Base-by-base conservation (phyloP, 148 eudicot species). In the Camellia japonica region DNA sequence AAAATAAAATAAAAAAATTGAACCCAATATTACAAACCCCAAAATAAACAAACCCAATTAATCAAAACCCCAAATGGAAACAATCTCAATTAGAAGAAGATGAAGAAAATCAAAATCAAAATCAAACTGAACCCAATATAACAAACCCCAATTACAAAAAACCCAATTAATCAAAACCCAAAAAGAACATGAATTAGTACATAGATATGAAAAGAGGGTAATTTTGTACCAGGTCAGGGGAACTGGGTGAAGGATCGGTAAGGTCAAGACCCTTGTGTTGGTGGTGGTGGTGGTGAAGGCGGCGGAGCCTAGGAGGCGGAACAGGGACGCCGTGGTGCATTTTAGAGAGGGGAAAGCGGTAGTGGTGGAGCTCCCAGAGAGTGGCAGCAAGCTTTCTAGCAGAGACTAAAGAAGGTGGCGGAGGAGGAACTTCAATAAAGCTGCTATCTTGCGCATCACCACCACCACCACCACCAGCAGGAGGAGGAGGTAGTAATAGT, bases 301-400 rank as follows among this genome's bases (percentile, higher is more conserved):
- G 88, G 82, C 83, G 87, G 75, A 82, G 76, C 58, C 81, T 80
- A 1, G 83, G 83, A 67, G 79, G 85, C 7, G 78, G 61, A 58
- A 52, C 77, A 44, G 80, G 54, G 38, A 18, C 81, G 55, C 87
- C 85, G 78, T 84, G 85, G 71, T 88, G 83, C 90, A 88, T 88
- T 71, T 77, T 68, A 65, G 82, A 78, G 75, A 85, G 54, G 11
- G 85, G 86, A 7, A 72, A 66, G 56, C 78, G 79, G 75, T 85
- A 85, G 14, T 85, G 86, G 61, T 88, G 65, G 68, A 86, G 86
- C 64, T 88, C 90, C 90, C 90, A 88, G 70, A 86, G 77, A 4
- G 84, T 67, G 65, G 90, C 87, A 55, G 82, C 90, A 58, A 88
- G 87, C 62, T 88, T 86, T 80, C 90, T 82, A 18, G 88, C 85